Percentiles rank a stretch among this genome's conserved stretches.
phyloP scores from a whole-genome alignment of 2,329 filamentous ascomycete species.

The Onygenales sp. region DNA sequence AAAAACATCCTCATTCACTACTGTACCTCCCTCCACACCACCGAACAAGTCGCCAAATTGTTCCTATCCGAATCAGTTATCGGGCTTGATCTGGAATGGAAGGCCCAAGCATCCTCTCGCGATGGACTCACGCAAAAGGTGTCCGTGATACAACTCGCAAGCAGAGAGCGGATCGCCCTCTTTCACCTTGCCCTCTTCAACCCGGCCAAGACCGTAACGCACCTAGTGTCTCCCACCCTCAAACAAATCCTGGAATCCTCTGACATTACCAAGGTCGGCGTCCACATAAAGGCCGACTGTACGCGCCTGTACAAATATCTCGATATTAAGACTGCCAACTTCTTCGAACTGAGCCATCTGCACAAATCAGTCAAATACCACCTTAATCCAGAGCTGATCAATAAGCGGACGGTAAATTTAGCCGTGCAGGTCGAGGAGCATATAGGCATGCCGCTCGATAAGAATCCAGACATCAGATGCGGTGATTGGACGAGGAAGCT shows the following conservation, averaged over 20 bases:
- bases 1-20: conserved; percentile 63
- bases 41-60: conserved; percentile 55
- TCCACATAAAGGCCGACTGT: conserved; percentile 62
- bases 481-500: conserved; percentile 65
- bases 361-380: conserved; percentile 65
- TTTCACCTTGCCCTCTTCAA: conserved; percentile 67
- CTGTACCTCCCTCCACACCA: conserved; percentile 57
- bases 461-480: conserved; percentile 58
- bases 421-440: conserved; percentile 61
- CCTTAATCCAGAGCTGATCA: conserved; percentile 47
- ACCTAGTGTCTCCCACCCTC: conserved; percentile 62
- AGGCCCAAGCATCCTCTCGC: conserved; percentile 38
- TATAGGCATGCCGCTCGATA: conserved; percentile 65
- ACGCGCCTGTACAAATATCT: conserved; percentile 60
- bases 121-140: conserved; percentile 57
- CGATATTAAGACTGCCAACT: conserved; percentile 52
- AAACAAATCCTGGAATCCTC: conserved; percentile 62
- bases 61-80: conserved; percentile 62
- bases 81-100: conserved; percentile 91
- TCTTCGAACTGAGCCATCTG: conserved; percentile 75
- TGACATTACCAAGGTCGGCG: conserved; percentile 63
- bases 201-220: conserved; percentile 28
- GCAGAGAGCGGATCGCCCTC: conserved; percentile 63
- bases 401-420: conserved; percentile 57
- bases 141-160: conserved; percentile 75